Base-by-base conservation (phyloP, 306 rosid genomes). In the Prunus mongolica region DNA sequence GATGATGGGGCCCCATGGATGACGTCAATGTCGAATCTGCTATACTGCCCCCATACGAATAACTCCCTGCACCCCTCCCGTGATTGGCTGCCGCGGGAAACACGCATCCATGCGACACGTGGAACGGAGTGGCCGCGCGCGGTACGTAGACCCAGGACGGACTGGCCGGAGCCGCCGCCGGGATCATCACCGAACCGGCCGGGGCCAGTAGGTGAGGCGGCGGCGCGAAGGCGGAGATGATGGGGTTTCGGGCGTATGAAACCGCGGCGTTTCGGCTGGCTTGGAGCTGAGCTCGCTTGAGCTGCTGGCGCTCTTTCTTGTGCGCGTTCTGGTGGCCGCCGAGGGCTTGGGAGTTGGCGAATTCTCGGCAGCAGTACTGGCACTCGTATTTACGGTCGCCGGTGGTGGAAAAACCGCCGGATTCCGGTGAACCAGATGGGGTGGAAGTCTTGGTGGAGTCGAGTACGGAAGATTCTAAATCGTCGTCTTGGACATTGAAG, bases 251-350 rank as follows among this genome's bases (percentile, higher is more conserved):
- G 5, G 87, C 86, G 78, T 89, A 91, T 0, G 97, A 88, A n/a
- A 87, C 96, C 82, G 97, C 93, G 20, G 96, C 93, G 93, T 87
- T 90, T 24, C 97, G 62, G 5, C 85, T 78, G 47, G 99, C 97
- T 16, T 90, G 99, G 15, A 95, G 81, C 79, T 95, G 99, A 1
- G 98, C 98, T 0, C 97, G 89, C 67, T 95, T 95, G 44, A 92
- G 91, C 63, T 92, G 97, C 54, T 95, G 97, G 50, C 99, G 81
- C 85, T 95, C 99, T 76, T 95, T 95, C 85, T 92, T 92, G 89
- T 95, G 99, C 1, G 99, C 99, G 90, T 95, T 95, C 41, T 95
- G 99, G 82, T 95, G 99, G 10, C 99, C 99, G 0, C 99, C 99
- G 50, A 95, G 93, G 4, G 99, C 99, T 80, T 95, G 99, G 28